Evolutionary conservation across 495 filamentous ascomycete species (phyloP).

Genomic region (Trypethelium eluteriae): DNA sequence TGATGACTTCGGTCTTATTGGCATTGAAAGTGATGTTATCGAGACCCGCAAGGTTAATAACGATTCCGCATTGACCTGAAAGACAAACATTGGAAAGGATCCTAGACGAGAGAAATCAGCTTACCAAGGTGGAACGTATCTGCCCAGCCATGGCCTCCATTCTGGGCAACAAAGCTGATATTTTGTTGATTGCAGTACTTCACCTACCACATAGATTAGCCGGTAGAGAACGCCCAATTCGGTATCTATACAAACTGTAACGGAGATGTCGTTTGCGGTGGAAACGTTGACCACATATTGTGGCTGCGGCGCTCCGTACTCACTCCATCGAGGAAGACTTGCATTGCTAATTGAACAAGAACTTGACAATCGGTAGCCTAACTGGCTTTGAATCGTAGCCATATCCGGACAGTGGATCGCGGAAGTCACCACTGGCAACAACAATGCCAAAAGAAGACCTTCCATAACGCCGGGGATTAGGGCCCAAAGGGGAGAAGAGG

Average conservation of each 20-base stretch:
- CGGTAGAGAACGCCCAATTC: background rate
- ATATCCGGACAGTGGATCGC: too few species aligned
- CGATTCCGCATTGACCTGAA: background rate
- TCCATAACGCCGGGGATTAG: background rate
- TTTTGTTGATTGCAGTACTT: constrained; percentile 13
- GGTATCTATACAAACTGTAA: constrained; percentile 3
- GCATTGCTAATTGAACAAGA: background rate
- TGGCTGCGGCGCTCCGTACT: background rate
- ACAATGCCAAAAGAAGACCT: background rate
- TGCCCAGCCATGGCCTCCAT: constrained; percentile 22
- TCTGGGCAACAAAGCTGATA: constrained; percentile 18
- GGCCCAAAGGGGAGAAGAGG: too few species aligned
- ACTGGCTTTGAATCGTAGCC: background rate
- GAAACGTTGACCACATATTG: constrained; percentile 14
- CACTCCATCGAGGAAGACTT: background rate
- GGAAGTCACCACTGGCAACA: too few species aligned
- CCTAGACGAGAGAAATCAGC: background rate
- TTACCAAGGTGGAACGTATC: constrained; percentile 16
- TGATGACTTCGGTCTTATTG: background rate
- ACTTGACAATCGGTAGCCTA: background rate
- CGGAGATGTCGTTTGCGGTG: constrained; percentile 16
- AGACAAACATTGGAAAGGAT: background rate
- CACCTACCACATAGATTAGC: constrained; percentile 5
- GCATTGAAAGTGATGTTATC: background rate
- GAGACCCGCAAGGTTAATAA: background rate